phyloP scores from a whole-genome alignment of 1,284 basidiomycete species.

The Ceratobasidium sp. region DNA sequence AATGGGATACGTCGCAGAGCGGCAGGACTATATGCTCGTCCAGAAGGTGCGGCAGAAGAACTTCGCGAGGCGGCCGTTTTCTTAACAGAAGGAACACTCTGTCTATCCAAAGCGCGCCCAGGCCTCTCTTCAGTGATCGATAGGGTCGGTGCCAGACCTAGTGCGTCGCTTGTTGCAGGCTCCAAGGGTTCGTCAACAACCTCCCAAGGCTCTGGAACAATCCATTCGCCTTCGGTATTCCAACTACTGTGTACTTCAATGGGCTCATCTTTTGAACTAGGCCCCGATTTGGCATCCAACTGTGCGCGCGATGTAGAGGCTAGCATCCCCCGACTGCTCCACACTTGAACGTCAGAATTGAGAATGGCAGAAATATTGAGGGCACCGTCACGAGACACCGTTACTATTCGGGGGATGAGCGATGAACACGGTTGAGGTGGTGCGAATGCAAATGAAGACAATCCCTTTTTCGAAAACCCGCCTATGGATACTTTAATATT shows the following conservation, averaged over 20 bases:
- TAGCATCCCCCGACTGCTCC: conserved; percentile 44
- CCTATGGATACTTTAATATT: not conserved
- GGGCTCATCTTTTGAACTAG: conserved; percentile 16
- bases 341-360: conserved; percentile 37
- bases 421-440: conserved; percentile 13
- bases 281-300: not conserved
- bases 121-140: conserved; percentile 9
- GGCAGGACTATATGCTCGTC: conserved; percentile 41
- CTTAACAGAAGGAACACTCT: conserved; percentile 19
- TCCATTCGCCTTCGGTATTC: conserved; percentile 28
- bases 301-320: conserved; percentile 18
- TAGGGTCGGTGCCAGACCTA: conserved; percentile 22
- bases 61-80: conserved; percentile 36
- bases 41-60: conserved; percentile 38
- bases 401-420: conserved; percentile 38
- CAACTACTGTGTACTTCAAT: conserved; percentile 33
- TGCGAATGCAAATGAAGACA: conserved; percentile 42
- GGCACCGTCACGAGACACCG: conserved; percentile 40
- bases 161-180: conserved; percentile 11
- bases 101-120: conserved; percentile 12
- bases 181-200: conserved; percentile 22
- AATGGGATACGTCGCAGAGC: conserved; percentile 37
- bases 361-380: conserved; percentile 40
- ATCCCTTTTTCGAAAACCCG: not conserved
- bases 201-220: conserved; percentile 43